Percentiles rank a stretch among this genome's conserved stretches.
Evolutionary conservation across 257 asterid species (phyloP).

Genomic region (Rauvolfia tetraphylla): DNA sequence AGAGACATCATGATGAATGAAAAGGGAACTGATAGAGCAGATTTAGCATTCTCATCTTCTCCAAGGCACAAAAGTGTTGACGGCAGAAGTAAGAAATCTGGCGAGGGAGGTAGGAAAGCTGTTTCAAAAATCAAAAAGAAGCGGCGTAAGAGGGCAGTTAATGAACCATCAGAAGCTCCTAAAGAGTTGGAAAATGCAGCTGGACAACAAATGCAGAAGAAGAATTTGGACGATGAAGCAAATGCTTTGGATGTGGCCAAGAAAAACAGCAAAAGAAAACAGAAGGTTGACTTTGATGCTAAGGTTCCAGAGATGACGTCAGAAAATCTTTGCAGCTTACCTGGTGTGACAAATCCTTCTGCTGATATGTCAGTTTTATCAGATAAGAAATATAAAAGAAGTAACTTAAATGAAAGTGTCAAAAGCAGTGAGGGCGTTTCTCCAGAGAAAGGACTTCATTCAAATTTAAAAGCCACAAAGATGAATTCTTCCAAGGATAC

Average conservation of each 20-base stretch:
- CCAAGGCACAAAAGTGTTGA: conserved; percentile 13
- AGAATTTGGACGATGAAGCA: conserved; percentile 17
- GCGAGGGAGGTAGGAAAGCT: conserved; percentile 24
- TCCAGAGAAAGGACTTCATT: conserved; percentile 16
- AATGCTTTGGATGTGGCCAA: conserved; percentile 17
- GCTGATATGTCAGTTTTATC: conserved; percentile 31
- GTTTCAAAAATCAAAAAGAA: conserved; percentile 32
- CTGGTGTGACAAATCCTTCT: conserved; percentile 21
- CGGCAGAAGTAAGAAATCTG: conserved; percentile 16
- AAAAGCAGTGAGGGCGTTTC: conserved; percentile 20
- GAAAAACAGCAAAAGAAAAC: conserved; percentile 26
- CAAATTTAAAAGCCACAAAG: conserved; percentile 22
- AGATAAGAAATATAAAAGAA: conserved; percentile 25
- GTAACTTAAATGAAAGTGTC: conserved; percentile 22
- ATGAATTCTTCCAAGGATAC: conserved; percentile 25
- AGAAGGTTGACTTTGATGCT: conserved; percentile 21
- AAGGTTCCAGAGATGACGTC: conserved; percentile 20
- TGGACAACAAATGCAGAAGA: conserved; percentile 24
- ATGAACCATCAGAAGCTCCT: conserved; percentile 28
- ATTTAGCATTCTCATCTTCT: conserved; percentile 12
- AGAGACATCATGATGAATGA: conserved; percentile 23
- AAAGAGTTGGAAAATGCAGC: conserved; percentile 23
- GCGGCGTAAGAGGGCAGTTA: conserved; percentile 32
- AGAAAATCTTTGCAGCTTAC: conserved; percentile 18
- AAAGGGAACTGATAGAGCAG: conserved; percentile 18